Percentiles rank a stretch among this genome's conserved stretches.
phyloP scores from a whole-genome alignment of 2,329 filamentous ascomycete genomes.

The Ustulina deusta region DNA sequence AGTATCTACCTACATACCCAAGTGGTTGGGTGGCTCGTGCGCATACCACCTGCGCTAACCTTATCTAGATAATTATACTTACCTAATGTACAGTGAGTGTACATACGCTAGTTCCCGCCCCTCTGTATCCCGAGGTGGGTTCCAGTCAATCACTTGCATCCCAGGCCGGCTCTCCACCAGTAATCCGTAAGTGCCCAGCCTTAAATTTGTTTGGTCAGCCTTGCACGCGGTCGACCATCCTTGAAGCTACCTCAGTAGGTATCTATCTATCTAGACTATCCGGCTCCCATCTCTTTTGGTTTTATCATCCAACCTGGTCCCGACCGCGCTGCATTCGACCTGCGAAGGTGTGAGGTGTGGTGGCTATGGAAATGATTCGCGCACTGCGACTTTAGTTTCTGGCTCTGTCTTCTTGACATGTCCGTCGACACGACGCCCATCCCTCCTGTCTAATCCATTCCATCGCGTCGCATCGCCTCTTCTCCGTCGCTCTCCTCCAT shows the following conservation, averaged over 20 bases:
- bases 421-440: constrained; percentile 8
- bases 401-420: constrained; percentile 38
- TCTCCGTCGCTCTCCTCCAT: background rate
- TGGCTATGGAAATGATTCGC: constrained; percentile 33
- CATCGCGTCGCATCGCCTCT: constrained; percentile 17
- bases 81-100: too few species aligned
- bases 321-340: background rate
- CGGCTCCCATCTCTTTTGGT: background rate
- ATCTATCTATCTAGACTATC: background rate
- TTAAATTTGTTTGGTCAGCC: constrained; percentile 26
- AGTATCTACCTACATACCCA: too few species aligned
- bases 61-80: too few species aligned
- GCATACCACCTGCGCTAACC: too few species aligned
- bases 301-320: background rate
- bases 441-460: constrained; percentile 5
- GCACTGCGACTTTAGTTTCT: constrained; percentile 22
- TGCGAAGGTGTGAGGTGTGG: constrained; percentile 14
- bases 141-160: background rate
- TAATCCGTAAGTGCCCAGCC: background rate
- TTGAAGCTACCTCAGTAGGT: background rate
- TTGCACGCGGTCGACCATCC: constrained; percentile 10
- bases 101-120: too few species aligned
- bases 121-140: too few species aligned
- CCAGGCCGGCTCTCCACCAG: background rate
- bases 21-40: too few species aligned